These are phyloP conservation scores for Naegleria gruberi DNA, from an alignment of 208 protist genomes.

Conservation along the genomic window DNA sequence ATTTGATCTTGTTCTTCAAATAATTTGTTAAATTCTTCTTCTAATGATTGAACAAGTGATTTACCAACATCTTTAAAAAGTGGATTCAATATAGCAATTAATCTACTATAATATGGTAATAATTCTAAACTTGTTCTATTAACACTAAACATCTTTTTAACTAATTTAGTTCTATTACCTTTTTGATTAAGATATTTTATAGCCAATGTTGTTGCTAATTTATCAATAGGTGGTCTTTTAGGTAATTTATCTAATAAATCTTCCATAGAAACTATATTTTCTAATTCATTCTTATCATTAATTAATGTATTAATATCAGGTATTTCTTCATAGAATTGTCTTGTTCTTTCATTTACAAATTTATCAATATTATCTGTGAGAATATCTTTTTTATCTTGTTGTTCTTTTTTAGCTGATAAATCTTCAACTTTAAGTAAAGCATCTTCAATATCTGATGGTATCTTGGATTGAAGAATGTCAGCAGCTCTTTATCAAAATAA, in stretches of 20 bases:
- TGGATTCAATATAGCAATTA: slow-evolving; percentile 38
- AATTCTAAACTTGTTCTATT: slow-evolving; percentile 36
- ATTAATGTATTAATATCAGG: neutral
- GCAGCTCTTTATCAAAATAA: neutral
- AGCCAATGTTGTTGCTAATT: neutral
- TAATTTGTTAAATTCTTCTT: slow-evolving; percentile 49
- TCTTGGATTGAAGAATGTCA: neutral
- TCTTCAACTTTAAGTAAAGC: neutral
- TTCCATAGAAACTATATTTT: neutral
- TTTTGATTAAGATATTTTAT: slow-evolving; percentile 11
- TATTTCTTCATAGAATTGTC: neutral
- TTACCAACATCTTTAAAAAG: slow-evolving; percentile 36
- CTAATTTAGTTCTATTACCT: slow-evolving; percentile 40
- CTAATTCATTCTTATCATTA: neutral
- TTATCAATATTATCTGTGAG: neutral
- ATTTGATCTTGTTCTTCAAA: slow-evolving; percentile 44
- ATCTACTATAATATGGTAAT: slow-evolving; percentile 43
- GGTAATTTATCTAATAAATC: neutral
- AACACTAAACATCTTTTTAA: slow-evolving; percentile 43
- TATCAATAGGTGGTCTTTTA: neutral
- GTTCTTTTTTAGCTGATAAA: neutral
- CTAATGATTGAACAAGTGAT: slow-evolving; percentile 34
- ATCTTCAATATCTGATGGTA: neutral
- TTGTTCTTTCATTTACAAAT: neutral
- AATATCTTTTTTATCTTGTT: neutral